Evolutionary conservation across 75 land plant species (phyloP).

Genomic region (Gnetum montanum): DNA sequence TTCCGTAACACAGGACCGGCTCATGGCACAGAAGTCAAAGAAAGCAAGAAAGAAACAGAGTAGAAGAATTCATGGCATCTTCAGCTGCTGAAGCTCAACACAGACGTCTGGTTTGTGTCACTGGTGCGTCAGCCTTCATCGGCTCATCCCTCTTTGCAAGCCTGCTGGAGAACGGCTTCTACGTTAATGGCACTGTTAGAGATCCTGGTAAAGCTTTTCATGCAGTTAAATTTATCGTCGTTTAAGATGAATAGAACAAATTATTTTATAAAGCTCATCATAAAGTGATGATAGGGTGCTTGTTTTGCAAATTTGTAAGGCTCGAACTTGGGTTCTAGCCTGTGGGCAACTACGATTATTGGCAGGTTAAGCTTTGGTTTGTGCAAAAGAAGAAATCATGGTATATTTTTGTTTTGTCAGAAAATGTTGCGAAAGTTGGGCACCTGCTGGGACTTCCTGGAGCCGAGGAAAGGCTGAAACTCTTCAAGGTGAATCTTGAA

Average conservation of each 20-base stretch:
- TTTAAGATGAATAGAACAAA: no score
- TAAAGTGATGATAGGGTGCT: no score
- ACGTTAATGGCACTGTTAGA: constrained; percentile 48
- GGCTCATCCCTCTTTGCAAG: constrained; percentile 55
- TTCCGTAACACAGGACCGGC: no score
- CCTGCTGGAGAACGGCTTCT: constrained; percentile 48
- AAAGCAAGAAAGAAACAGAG: no score
- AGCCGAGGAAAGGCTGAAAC: constrained; percentile 26
- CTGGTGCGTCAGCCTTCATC: constrained; percentile 59
- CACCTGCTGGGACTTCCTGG: constrained; percentile 28
- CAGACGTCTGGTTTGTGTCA: constrained; percentile 37
- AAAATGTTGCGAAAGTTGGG: constrained; percentile 17
- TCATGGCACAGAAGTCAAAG: not conserved
- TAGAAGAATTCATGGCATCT: not conserved
- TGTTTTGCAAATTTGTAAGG: not conserved
- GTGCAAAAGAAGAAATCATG: not conserved
- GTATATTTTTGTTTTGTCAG: constrained; percentile 7
- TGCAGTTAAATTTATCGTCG: not conserved
- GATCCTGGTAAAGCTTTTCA: constrained; percentile 27
- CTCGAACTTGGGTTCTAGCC: not conserved
- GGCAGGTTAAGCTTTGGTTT: not conserved
- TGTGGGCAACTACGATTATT: not conserved
- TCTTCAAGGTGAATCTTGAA: constrained; percentile 23
- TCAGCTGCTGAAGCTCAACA: not conserved
- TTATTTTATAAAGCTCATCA: no score